Percentiles rank a stretch among this genome's conserved stretches.
Evolutionary conservation across 2,329 filamentous ascomycete genomes (phyloP).

Genomic region (Hymenotorrendiella dingleyae): DNA sequence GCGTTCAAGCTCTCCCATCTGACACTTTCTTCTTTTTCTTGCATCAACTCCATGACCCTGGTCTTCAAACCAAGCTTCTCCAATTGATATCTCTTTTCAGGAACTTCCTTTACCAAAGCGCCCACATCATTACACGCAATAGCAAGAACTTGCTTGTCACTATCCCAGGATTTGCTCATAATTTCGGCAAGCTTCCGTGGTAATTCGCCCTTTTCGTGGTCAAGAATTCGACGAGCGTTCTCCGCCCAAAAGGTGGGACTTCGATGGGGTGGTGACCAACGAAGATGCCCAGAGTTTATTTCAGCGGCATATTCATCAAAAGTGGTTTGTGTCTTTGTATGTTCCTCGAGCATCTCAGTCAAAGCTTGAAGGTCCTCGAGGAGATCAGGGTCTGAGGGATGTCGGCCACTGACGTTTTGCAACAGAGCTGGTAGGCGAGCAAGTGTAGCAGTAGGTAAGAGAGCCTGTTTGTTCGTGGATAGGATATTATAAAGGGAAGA

Average conservation of each 20-base stretch:
- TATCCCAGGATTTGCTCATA: slow-evolving; percentile 60
- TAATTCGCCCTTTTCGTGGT: slow-evolving; percentile 59
- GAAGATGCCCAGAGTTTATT: slow-evolving; percentile 61
- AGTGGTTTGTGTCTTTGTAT: slow-evolving; percentile 56
- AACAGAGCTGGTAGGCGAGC: slow-evolving; percentile 70
- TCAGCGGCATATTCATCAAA: slow-evolving; percentile 53
- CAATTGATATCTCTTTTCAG: slow-evolving; percentile 58
- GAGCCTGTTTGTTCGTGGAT: slow-evolving; percentile 58
- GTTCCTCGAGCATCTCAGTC: slow-evolving; percentile 59
- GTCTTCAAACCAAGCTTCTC: slow-evolving; percentile 64
- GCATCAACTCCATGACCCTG: slow-evolving; percentile 68
- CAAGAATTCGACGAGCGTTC: slow-evolving; percentile 63
- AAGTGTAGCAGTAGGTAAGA: slow-evolving; percentile 79
- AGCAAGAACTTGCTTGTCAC: slow-evolving; percentile 66
- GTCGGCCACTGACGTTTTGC: slow-evolving; percentile 55
- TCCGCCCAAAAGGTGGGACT: slow-evolving; percentile 68
- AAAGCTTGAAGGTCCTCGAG: slow-evolving; percentile 56
- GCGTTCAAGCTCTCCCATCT: slow-evolving; percentile 70
- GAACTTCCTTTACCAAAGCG: slow-evolving; percentile 63
- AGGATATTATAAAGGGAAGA: slow-evolving; percentile 88
- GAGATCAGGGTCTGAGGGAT: slow-evolving; percentile 59
- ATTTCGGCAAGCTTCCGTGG: slow-evolving; percentile 64
- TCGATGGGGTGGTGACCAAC: slow-evolving; percentile 71
- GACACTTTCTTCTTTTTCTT: slow-evolving; percentile 62
- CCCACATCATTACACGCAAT: slow-evolving; percentile 71